A percentile compares a stretch with the other conserved stretches of the same genome.
Evolutionary conservation across 371 early-diverging fungal genomes (phyloP).

Genomic region (Hamiltosporidium magnivora): DNA sequence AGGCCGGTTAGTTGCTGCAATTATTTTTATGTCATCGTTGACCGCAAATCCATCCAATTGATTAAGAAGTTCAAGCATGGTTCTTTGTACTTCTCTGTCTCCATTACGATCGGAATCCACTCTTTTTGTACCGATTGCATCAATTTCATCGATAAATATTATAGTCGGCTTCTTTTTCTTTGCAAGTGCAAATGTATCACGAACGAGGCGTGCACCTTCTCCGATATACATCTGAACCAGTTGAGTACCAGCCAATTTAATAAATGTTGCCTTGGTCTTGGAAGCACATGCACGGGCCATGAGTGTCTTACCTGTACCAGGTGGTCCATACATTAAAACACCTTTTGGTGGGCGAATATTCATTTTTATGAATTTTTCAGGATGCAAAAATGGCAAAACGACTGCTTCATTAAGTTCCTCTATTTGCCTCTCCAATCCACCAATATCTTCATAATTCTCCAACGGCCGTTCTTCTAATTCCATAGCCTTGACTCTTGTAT

Average conservation of each 20-base stretch:
- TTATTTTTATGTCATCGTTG: constrained; percentile 90
- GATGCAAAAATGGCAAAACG: constrained; percentile 88
- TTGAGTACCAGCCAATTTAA: constrained; percentile 91
- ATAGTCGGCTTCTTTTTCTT: constrained; percentile 96
- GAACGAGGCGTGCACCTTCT: constrained; percentile 91
- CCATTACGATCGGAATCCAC: constrained; percentile 91
- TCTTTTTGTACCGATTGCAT: constrained; percentile 97
- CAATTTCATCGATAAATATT: constrained; percentile 99
- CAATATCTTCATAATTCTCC: constrained; percentile 94
- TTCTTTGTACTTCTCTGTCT: constrained; percentile 98
- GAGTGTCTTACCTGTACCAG: constrained; percentile 76
- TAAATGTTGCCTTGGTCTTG: constrained; percentile 81
- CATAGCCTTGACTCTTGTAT: constrained; percentile 97
- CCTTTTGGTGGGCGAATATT: constrained; percentile 95
- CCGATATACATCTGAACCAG: constrained; percentile 99
- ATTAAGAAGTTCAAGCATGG: constrained; percentile 96
- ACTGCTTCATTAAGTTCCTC: constrained; percentile 95
- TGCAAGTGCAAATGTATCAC: constrained; percentile 92
- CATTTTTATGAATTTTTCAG: constrained; percentile 80
- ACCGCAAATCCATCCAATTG: constrained; percentile 95
- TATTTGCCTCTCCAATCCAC: constrained; percentile 93
- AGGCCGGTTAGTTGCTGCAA: constrained; percentile 99
- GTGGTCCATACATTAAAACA: constrained; percentile 93
- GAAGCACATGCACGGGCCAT: constrained; percentile 93
- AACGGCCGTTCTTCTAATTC: constrained; percentile 98